A percentile compares a stretch with the other conserved stretches of the same genome.
These are phyloP conservation scores for Aureobasidium sp. DNA, from an alignment of 2,329 filamentous ascomycete genomes.

Conservation along the genomic window DNA sequence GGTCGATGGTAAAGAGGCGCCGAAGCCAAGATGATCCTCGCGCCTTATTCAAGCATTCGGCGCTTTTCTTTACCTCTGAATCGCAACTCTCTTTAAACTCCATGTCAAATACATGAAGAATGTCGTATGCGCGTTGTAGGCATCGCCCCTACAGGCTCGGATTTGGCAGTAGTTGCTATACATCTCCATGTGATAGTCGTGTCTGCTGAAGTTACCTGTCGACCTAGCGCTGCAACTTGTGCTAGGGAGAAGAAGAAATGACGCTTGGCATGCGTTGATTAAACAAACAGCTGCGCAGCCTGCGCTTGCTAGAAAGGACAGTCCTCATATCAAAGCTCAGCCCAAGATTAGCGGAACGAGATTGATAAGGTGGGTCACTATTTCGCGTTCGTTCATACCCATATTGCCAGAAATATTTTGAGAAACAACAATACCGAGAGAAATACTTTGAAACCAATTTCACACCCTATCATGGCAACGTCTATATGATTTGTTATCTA, in stretches of 20 bases:
- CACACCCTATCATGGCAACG: not conserved
- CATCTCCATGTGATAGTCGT: no score
- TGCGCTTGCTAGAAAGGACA: not conserved
- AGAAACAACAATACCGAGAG: not conserved
- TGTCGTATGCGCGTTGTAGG: not conserved
- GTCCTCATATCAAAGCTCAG: not conserved
- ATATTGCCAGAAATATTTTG: not conserved
- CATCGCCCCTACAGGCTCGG: not conserved
- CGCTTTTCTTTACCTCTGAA: not conserved
- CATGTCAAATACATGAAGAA: not conserved
- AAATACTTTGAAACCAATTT: not conserved
- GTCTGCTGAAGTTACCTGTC: no score
- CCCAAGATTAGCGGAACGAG: not conserved
- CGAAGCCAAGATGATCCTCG: conserved; percentile 1
- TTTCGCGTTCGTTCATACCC: no score
- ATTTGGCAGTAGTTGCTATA: no score
- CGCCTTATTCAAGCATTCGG: not conserved
- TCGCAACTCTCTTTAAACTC: not conserved
- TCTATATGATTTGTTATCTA: not conserved
- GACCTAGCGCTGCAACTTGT: not conserved
- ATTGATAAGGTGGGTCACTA: no score
- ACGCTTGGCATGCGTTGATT: not conserved
- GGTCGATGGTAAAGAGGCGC: not conserved
- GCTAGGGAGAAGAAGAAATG: not conserved
- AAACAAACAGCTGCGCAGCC: not conserved